phyloP scores from a whole-genome alignment of 2,329 filamentous ascomycete species.

The Trichophyton rubrum region DNA sequence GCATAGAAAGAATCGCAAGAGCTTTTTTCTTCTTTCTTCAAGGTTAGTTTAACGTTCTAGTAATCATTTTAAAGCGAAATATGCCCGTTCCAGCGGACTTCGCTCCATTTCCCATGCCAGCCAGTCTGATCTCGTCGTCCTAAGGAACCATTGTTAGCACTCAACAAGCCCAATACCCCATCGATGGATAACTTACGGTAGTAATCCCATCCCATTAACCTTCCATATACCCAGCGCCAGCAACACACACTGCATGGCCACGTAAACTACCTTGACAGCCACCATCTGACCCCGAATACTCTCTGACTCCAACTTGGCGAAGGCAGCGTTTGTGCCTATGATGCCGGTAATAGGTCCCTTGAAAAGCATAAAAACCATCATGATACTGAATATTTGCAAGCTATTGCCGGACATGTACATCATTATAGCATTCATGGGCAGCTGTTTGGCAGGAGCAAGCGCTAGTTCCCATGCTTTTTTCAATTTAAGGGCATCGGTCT shows the following conservation, averaged over 20 bases:
- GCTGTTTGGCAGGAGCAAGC: slow-evolving; percentile 78
- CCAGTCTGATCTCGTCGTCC: slow-evolving; percentile 94
- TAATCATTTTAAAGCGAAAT: slow-evolving; percentile 42
- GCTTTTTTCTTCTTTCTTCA: background rate
- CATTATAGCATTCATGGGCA: slow-evolving; percentile 98
- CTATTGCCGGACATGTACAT: slow-evolving; percentile 99
- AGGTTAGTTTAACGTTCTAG: background rate
- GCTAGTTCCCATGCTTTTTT: slow-evolving; percentile 99
- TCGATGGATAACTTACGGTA: slow-evolving; percentile 51
- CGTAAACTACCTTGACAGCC: slow-evolving; percentile 74
- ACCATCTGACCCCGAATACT: slow-evolving; percentile 61
- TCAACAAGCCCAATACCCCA: background rate
- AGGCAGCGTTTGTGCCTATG: slow-evolving; percentile 71
- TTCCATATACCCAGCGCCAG: slow-evolving; percentile 88
- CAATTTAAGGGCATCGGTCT: slow-evolving; percentile 90
- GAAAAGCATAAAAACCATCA: slow-evolving; percentile 99
- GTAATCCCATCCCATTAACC: slow-evolving; percentile 85
- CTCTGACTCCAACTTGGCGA: slow-evolving; percentile 78
- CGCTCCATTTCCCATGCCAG: slow-evolving; percentile 82
- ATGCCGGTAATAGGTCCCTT: slow-evolving; percentile 87
- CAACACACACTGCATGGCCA: slow-evolving; percentile 73
- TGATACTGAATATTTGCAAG: slow-evolving; percentile 97
- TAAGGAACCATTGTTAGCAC: slow-evolving; percentile 23
- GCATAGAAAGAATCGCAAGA: background rate
- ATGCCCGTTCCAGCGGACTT: slow-evolving; percentile 53